These are phyloP conservation scores for Candida endomychidarum DNA, from an alignment of 805 yeast species.

Conservation along the genomic window DNA sequence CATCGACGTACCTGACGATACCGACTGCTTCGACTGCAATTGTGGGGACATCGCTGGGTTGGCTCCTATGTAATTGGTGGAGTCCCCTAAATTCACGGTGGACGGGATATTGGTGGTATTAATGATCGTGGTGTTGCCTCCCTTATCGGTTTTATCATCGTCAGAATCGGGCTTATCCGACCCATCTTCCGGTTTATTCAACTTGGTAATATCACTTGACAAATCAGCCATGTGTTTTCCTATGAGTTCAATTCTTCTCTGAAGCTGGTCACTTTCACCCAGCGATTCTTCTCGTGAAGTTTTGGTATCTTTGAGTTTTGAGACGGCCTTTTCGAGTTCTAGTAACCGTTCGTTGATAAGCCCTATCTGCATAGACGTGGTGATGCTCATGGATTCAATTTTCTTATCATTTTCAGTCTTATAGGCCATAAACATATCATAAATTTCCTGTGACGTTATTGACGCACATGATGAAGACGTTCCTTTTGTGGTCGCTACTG, in stretches of 20 bases:
- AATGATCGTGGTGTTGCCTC: neutral
- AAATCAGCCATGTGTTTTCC: conserved; percentile 18
- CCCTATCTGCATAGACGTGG: conserved; percentile 14
- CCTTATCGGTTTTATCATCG: neutral
- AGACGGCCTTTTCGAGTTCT: conserved; percentile 10
- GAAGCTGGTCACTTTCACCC: conserved; percentile 7
- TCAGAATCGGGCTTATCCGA: neutral
- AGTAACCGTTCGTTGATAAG: conserved; percentile 13
- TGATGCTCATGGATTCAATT: conserved; percentile 21
- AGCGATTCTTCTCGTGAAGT: neutral
- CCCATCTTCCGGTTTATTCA: conserved; percentile 5
- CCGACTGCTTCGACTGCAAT: neutral
- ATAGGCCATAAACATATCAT: conserved; percentile 18
- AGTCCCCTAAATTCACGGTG: conserved; percentile 2
- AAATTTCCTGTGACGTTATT: conserved; percentile 13
- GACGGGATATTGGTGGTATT: conserved; percentile 4
- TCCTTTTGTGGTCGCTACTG: too few relatives aligned
- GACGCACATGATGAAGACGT: neutral
- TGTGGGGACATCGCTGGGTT: neutral
- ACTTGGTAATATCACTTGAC: conserved; percentile 15
- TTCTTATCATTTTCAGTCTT: conserved; percentile 21
- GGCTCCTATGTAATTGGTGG: conserved; percentile 2
- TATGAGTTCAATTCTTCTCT: conserved; percentile 14
- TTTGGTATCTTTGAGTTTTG: neutral
- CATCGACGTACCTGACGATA: neutral